Conservation (phyloP, 139 green algal genomes). For the Chlorella sp. region DNA sequence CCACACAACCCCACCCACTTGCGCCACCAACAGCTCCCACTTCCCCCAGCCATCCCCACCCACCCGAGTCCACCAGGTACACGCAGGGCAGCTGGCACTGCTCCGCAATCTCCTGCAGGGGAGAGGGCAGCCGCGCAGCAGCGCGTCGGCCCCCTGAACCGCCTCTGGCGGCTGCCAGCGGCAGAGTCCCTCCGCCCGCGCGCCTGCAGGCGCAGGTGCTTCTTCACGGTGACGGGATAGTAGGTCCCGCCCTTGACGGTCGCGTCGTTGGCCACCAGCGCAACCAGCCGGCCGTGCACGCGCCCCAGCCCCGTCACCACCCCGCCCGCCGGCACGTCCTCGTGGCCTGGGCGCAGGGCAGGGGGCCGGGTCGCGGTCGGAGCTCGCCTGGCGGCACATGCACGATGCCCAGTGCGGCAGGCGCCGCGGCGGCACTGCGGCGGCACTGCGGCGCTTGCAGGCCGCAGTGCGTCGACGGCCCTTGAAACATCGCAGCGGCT, state of each 20-base stretch:
- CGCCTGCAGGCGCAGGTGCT: constrained; percentile 89
- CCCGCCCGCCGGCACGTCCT: constrained; percentile 83
- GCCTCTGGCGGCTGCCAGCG: too few relatives aligned
- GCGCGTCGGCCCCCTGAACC: too few relatives aligned
- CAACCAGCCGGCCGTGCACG: constrained; percentile 77
- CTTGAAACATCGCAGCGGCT: too few relatives aligned
- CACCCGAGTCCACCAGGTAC: constrained; percentile 90
- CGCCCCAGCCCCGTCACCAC: constrained; percentile 90
- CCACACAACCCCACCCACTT: background rate
- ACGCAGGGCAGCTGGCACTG: constrained; percentile 89
- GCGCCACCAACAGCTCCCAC: too few relatives aligned
- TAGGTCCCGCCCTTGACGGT: constrained; percentile 89
- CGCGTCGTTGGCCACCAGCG: constrained; percentile 91
- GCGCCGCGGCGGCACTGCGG: too few relatives aligned
- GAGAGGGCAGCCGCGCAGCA: too few relatives aligned
- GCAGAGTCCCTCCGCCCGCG: too few relatives aligned
- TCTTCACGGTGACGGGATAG: constrained; percentile 95
- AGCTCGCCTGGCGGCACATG: background rate
- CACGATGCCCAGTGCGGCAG: too few relatives aligned
- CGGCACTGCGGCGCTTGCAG: too few relatives aligned
- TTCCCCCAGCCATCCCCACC: background rate
- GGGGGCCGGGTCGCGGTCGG: too few relatives aligned
- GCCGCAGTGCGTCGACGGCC: too few relatives aligned
- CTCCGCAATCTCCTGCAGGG: constrained; percentile 88
- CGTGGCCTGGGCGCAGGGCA: constrained; percentile 65